Evolutionary conservation across 139 green algal species (phyloP).

Genomic region (Monoraphidium neglectum): DNA sequence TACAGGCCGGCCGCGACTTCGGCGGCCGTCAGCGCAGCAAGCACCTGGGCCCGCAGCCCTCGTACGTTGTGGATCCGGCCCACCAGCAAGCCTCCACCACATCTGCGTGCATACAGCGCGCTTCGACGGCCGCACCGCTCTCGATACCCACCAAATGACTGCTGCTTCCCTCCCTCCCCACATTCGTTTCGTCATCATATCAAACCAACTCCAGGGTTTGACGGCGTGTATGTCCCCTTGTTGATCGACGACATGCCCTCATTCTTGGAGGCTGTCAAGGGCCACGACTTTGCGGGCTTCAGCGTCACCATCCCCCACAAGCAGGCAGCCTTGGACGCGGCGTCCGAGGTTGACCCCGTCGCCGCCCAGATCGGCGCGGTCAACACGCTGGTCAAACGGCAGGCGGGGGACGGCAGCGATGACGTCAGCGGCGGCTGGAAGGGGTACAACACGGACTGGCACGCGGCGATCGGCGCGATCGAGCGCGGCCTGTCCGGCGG

Average conservation of each 20-base stretch:
- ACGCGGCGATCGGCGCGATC: conserved; percentile 88
- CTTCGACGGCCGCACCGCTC: too few species aligned
- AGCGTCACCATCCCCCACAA: conserved; percentile 96
- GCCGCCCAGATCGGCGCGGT: conserved; percentile 87
- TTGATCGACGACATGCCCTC: conserved; percentile 87
- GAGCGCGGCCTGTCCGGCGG: conserved; percentile 65
- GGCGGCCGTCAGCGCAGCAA: too few species aligned
- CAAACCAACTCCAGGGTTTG: conserved; percentile 47
- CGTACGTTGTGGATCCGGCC: too few species aligned
- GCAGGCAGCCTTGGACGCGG: conserved; percentile 77
- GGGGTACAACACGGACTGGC: conserved; percentile 96
- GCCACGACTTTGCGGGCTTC: conserved; percentile 61
- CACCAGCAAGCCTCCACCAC: too few species aligned
- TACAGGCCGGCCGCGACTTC: too few species aligned
- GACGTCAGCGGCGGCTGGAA: conserved; percentile 55
- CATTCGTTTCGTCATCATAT: too few species aligned
- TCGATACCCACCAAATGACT: too few species aligned
- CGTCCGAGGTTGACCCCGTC: conserved; percentile 72
- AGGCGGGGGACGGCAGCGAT: not conserved
- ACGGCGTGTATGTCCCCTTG: conserved; percentile 95
- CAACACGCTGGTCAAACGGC: conserved; percentile 91
- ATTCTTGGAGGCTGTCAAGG: conserved; percentile 80
- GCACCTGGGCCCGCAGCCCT: too few species aligned
- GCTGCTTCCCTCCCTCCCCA: too few species aligned
- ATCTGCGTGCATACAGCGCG: too few species aligned